These are phyloP conservation scores for Schwanniomyces occidentalis DNA, from an alignment of 805 yeast genomes.

Conservation along the genomic window DNA sequence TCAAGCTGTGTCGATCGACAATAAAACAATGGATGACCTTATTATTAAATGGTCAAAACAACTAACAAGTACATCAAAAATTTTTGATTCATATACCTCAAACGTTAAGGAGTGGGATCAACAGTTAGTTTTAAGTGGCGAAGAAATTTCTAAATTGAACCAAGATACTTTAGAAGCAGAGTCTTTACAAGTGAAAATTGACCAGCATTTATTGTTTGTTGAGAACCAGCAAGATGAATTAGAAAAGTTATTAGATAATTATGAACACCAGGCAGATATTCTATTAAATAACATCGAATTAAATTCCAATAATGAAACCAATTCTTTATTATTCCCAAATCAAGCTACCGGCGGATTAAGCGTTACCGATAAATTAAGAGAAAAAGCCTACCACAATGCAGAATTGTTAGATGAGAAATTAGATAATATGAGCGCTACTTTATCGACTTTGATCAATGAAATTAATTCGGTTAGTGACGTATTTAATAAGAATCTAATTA, in stretches of 20 bases:
- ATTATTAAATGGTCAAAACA: constrained; percentile 93
- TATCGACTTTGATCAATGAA: constrained; percentile 73
- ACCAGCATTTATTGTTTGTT: constrained; percentile 81
- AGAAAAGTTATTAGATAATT: constrained; percentile 76
- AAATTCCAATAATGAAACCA: constrained; percentile 16
- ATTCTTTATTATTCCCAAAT: constrained; percentile 2
- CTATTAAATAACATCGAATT: constrained; percentile 42
- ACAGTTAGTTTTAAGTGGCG: constrained; percentile 79
- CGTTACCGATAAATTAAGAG: constrained; percentile 82
- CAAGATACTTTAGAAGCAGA: constrained; percentile 81
- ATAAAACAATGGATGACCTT: constrained; percentile 89
- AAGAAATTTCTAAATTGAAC: constrained; percentile 75
- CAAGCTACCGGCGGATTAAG: constrained; percentile 28
- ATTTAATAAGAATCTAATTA: constrained; percentile 61
- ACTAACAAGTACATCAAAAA: constrained; percentile 66
- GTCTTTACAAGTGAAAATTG: constrained; percentile 79
- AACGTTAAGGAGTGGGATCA: constrained; percentile 86
- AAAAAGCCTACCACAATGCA: constrained; percentile 84
- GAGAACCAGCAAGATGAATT: constrained; percentile 92
- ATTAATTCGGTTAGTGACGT: constrained; percentile 82
- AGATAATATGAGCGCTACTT: constrained; percentile 73
- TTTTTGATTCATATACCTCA: constrained; percentile 72
- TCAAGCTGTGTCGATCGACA: constrained; percentile 74
- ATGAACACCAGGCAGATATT: constrained; percentile 71
- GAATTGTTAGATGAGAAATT: constrained; percentile 80